Base-by-base conservation (phyloP, 2,329 filamentous ascomycete genomes). In the Nigrospora osmanthi region DNA sequence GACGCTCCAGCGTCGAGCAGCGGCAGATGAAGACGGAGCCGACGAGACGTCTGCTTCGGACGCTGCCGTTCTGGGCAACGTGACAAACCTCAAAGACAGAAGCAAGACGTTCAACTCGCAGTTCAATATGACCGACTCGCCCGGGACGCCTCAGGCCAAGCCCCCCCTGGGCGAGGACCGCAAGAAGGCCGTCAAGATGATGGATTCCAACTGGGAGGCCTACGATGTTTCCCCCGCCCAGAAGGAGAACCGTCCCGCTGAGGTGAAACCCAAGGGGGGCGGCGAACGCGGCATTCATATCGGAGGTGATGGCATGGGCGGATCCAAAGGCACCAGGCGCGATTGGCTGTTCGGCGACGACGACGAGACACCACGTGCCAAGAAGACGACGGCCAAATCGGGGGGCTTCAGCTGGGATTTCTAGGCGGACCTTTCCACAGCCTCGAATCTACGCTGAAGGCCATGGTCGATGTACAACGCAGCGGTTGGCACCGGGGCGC, bases 71-170 rank as follows among this genome's bases (percentile, higher is more conserved):
- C 72, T 87, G 11, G 76, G 75, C 40, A 80, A 83, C 55, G 80
- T 87, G 46, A 86, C 84, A 49, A 88, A 91, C 64, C 73, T 83
- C 47, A 80, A 82, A 58, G 78, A 83, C 62, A 84, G 87, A 45
- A 75, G 73, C 58, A 88, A 90, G 64, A 80, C 87, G 60, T 90
- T 94, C 54, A 81, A 82, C 40, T 65, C 81, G 16, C 87, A 95
- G 55, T 95, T 89, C 70, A 73, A 73, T 42, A 83, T 94, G 69
- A 73, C 75, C 7, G 89, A 95, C 60, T 80, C 80, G 48, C 79
- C 67, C 11, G 62, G 62, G 15, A 70, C 70, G 44, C 54, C 64
- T 33, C 64, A 62, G 57, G 56, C 59, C 46, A 58, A 68, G 57
- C 62, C 71, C 58, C 68, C 67, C 16, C 58, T 81, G 16, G 63